phyloP scores from a whole-genome alignment of 345 rosid genomes.

The Noccaea caerulescens region DNA sequence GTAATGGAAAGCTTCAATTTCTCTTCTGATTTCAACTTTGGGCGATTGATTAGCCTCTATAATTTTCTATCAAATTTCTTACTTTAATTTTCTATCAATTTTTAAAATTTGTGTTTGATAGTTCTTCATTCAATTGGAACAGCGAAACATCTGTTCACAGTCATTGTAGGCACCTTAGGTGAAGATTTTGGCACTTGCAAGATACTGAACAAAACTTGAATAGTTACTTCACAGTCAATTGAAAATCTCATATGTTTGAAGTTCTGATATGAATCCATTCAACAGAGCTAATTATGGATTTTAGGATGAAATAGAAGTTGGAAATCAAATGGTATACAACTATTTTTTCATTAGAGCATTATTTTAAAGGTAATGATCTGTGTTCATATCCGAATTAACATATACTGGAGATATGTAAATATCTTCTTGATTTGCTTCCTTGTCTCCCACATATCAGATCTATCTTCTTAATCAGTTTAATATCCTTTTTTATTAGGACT shows the following conservation, averaged over 20 bases:
- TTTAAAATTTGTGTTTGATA: neutral
- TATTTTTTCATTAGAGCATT: neutral
- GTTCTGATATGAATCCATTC: neutral
- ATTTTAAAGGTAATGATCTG: neutral
- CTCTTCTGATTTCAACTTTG: neutral
- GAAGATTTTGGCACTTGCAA: conserved; percentile 2
- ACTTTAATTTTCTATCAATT: neutral
- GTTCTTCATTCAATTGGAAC: neutral
- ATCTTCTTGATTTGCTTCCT: neutral
- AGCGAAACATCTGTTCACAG: neutral
- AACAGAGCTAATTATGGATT: neutral
- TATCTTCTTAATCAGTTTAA: neutral
- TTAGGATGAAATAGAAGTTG: conserved; percentile 3
- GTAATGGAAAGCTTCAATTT: too few species aligned
- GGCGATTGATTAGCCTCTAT: neutral
- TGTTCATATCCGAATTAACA: neutral
- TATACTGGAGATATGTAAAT: too few species aligned
- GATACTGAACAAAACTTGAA: conserved; percentile 2
- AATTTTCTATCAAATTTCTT: neutral
- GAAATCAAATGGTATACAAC: neutral
- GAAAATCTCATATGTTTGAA: neutral
- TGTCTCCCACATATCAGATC: neutral
- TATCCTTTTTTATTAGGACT: neutral
- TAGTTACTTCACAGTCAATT: neutral
- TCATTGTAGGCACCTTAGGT: neutral